Evolutionary conservation across 2,329 filamentous ascomycete genomes (phyloP), one percentile per base, ranked within the genome.

Genomic region (Colletotrichum godetiae): DNA sequence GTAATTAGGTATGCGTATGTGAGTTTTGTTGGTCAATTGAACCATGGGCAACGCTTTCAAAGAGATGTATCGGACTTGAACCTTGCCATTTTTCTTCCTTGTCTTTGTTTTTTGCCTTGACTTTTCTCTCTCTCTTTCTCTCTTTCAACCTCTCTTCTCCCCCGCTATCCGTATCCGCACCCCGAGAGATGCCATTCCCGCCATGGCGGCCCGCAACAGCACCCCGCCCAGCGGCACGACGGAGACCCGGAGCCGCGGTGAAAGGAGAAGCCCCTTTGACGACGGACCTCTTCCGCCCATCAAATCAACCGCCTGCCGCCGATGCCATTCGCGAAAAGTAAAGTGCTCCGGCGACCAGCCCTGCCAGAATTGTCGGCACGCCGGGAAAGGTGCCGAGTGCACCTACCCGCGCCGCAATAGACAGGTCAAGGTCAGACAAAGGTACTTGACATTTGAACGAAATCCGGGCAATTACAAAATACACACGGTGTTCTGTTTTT

Each of bases 311-410:
- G 75, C 75, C 72, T 76, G 74, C 68, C 81, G 77, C 42, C 78
- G 69, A 71, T 86, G 75, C 56, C 82, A 77, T 67, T 75, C 80
- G 1, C 77, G 81, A 11, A 82, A 82, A 66, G 80, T 82, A 10
- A 82, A 81, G 61, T 82, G 81, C 46, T 81, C 80, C 1, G 81
- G 81, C 1, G 80, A 79, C 1, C 75, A 77, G 19, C 81, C 81
- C 2, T 82, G 81, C 53, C 75, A 78, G 12, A 82, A 80, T 59
- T 82, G 81, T 60, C 74, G 72, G 31, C 79, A 80, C 67, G 77
- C 80, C 7, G 79, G 77, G 5, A 79, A 79, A 65, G 78, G 76
- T 13, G 62, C 75, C 2, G 80, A 81, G 19, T 82, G 81, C 56
- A 76, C 77, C 7, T 82, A 82, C 75, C 81, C 81, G 6, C 76